phyloP scores from a whole-genome alignment of 2,329 filamentous ascomycete genomes.

The Venturia nashicola region DNA sequence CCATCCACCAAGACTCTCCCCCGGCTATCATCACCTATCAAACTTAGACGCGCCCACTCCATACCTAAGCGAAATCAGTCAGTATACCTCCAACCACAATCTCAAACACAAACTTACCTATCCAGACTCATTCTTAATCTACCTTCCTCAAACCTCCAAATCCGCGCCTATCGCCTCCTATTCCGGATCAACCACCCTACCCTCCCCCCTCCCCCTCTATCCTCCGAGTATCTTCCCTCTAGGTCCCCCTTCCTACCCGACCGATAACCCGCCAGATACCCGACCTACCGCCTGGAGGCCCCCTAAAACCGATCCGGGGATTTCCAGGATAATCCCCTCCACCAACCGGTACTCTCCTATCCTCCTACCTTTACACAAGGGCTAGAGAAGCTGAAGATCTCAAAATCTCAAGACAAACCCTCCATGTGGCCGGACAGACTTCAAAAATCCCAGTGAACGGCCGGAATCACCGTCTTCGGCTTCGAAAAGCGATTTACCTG shows the following conservation, averaged over 20 bases:
- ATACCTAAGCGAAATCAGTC: too few relatives aligned
- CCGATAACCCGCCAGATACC: not conserved
- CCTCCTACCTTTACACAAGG: not conserved
- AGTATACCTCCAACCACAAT: too few relatives aligned
- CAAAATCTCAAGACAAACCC: not conserved
- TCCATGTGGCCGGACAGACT: not conserved
- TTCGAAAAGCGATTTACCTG: not conserved
- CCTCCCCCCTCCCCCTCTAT: too few relatives aligned
- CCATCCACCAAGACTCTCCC: too few relatives aligned
- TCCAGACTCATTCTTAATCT: too few relatives aligned
- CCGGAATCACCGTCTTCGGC: not conserved
- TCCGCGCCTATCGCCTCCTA: too few relatives aligned
- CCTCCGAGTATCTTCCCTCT: too few relatives aligned
- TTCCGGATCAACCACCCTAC: too few relatives aligned
- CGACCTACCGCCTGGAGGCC: not conserved
- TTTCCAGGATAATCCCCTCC: not conserved
- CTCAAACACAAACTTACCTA: too few relatives aligned
- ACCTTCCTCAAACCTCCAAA: too few relatives aligned
- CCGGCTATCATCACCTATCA: too few relatives aligned
- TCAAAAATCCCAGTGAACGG: not conserved
- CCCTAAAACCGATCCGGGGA: not conserved
- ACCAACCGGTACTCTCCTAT: not conserved
- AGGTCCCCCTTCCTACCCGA: not conserved
- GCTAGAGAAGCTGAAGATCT: not conserved
- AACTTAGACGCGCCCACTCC: too few relatives aligned